Conservation (phyloP, 352 stramenopile species). For the Phytophthora boehmeriae region DNA sequence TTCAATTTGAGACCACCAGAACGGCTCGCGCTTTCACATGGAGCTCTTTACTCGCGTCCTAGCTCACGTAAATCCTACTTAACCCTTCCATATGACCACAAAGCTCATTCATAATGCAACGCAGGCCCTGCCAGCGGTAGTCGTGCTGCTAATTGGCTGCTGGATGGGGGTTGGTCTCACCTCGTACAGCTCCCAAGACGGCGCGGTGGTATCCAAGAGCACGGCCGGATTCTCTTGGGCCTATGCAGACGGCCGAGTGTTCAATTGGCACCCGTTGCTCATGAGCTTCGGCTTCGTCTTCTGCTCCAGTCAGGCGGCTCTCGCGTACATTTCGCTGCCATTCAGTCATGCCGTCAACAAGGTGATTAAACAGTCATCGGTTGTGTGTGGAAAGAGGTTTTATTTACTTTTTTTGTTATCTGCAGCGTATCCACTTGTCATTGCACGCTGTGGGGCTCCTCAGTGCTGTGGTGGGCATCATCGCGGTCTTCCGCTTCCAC, state of each 20-base stretch:
- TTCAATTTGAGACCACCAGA: slow-evolving; percentile 31
- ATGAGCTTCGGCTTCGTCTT: slow-evolving; percentile 88
- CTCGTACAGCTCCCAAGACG: slow-evolving; percentile 50
- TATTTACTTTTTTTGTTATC: slow-evolving; percentile 7
- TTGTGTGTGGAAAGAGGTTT: not conserved
- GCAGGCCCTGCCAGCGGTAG: slow-evolving; percentile 58
- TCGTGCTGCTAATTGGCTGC: slow-evolving; percentile 68
- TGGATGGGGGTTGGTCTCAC: slow-evolving; percentile 81
- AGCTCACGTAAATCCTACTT: slow-evolving; percentile 34
- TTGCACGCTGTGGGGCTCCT: slow-evolving; percentile 72
- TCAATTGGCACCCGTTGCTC: slow-evolving; percentile 89
- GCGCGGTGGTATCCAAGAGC: slow-evolving; percentile 45
- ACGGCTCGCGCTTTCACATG: slow-evolving; percentile 19
- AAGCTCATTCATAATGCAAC: not conserved
- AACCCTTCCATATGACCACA: not conserved
- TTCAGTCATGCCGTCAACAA: slow-evolving; percentile 77
- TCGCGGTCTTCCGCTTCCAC: slow-evolving; percentile 89
- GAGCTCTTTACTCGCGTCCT: slow-evolving; percentile 23
- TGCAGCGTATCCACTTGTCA: slow-evolving; percentile 69
- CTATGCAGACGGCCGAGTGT: slow-evolving; percentile 64
- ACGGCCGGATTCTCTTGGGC: slow-evolving; percentile 78
- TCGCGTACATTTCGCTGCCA: slow-evolving; percentile 72
- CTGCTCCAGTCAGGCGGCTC: slow-evolving; percentile 68
- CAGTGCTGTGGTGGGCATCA: slow-evolving; percentile 55
- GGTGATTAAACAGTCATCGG: too few species aligned